Conservation (phyloP, 305 asterid species). For the Fraxinus dipetala region DNA sequence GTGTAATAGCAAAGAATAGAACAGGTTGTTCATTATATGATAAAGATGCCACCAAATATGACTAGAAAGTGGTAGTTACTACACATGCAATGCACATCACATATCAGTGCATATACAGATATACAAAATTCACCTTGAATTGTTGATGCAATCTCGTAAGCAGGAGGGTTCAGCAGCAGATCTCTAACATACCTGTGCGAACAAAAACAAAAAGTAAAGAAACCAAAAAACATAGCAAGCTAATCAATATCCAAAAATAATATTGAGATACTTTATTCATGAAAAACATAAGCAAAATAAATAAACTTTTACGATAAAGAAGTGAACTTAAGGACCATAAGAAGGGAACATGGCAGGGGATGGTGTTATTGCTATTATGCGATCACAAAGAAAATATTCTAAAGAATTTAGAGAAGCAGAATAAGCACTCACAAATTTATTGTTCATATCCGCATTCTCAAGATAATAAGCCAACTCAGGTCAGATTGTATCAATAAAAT, state of each 20-base stretch:
- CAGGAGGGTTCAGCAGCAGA: conserved; percentile 93
- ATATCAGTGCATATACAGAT: neutral
- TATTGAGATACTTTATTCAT: neutral
- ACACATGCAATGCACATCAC: neutral
- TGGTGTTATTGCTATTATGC: neutral
- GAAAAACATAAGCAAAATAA: neutral
- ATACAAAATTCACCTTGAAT: conserved; percentile 58
- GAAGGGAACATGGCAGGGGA: neutral
- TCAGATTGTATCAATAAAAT: neutral
- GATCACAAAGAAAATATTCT: neutral
- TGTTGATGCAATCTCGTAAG: conserved; percentile 72
- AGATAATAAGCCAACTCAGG: neutral
- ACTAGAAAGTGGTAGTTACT: neutral
- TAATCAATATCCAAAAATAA: neutral
- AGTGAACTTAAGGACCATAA: neutral
- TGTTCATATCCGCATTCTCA: neutral
- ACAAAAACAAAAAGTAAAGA: conserved; percentile 16
- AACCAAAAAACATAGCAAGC: conserved; percentile 10
- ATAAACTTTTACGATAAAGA: too few species aligned
- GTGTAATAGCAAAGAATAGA: neutral
- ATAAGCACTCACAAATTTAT: neutral
- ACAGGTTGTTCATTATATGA: neutral
- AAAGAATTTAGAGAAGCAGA: neutral
- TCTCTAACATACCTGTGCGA: conserved; percentile 75
- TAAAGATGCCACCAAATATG: neutral